Base-by-base conservation (phyloP, 2,329 filamentous ascomycete species). In the Sporothrix pallida region DNA sequence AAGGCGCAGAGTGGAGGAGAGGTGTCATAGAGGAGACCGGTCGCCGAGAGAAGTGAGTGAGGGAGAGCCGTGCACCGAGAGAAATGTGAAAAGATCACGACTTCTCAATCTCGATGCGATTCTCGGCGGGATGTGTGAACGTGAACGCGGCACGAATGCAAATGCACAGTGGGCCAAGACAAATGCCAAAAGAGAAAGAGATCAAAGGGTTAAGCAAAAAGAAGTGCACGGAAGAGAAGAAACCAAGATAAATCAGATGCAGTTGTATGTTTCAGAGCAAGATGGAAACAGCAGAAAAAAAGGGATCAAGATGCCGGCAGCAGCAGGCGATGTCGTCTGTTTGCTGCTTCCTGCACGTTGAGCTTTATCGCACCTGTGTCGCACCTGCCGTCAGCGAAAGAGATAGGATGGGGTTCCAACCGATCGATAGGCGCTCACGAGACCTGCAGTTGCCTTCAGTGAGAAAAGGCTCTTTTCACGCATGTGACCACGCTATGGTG, bases 341-440 rank as follows among this genome's bases (percentile, higher is more conserved):
- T 37, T 68, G 68, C 31, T 26, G 31, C 23, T 62, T 31, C 71
- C 68, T 23, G 52, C 37, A 54, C 17, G 23, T 37, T n/a, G 48
- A 72, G 71, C 71, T 71, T 58, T 60, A 72, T 72, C 63, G 71
- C 71, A 42, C 46, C 65, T 37, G 65, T 69, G 65, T 69, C 65
- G 65, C 23, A 72, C 71, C 71, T 56, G 50, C 56, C 72, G 56
- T 70, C 58, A 52, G 54, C 20, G 62, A 44, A 44, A 37, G 31
- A 37, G 52, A 54, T 52, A 62, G 58, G 56, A 54, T 46, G n/a
- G 67, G 70, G 46, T 56, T 48, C 42, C 48, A 60, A 69, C 71
- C 37, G 73, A 56, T 71, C 70, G 70, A 74, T 73, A 75, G 74
- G 71, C 71, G 73, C 75, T 77, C 76, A 77, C 75, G 76, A 77